Evolutionary conservation across 495 filamentous ascomycete species (phyloP).

Genomic region (Pyronema omphalodes): DNA sequence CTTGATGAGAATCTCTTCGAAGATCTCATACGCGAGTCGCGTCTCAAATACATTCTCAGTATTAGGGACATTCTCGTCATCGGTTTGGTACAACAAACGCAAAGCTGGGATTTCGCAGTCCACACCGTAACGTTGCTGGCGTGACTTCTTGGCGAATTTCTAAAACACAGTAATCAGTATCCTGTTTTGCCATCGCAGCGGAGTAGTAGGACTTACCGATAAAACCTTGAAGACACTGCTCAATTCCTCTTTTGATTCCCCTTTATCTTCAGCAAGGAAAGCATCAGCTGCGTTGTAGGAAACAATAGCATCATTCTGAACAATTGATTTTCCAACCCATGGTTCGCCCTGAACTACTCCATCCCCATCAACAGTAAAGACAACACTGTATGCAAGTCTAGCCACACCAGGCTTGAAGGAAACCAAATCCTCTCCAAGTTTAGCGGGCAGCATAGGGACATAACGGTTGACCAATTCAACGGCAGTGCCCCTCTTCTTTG

Average conservation of each 20-base stretch:
- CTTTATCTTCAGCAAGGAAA: slow-evolving; percentile 43
- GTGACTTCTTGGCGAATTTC: slow-evolving; percentile 69
- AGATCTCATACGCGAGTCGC: slow-evolving; percentile 71
- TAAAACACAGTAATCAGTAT: slow-evolving; percentile 19
- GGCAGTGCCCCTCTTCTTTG: slow-evolving; percentile 91
- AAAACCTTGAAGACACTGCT: slow-evolving; percentile 55
- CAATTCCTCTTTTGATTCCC: slow-evolving; percentile 38
- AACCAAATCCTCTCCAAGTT: slow-evolving; percentile 69
- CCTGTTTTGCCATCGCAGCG: background rate
- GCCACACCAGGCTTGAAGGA: slow-evolving; percentile 72
- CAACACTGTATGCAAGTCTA: slow-evolving; percentile 75
- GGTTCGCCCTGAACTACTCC: slow-evolving; percentile 65
- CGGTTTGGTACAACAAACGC: slow-evolving; percentile 78
- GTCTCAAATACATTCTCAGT: slow-evolving; percentile 92
- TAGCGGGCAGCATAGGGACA: slow-evolving; percentile 77
- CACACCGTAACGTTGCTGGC: slow-evolving; percentile 64
- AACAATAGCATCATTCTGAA: slow-evolving; percentile 75
- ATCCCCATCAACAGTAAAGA: slow-evolving; percentile 68
- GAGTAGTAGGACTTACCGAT: slow-evolving; percentile 35
- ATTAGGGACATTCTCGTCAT: slow-evolving; percentile 94
- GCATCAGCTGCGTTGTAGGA: slow-evolving; percentile 70
- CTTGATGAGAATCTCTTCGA: slow-evolving; percentile 86
- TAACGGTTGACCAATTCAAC: slow-evolving; percentile 83
- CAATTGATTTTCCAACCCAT: slow-evolving; percentile 86
- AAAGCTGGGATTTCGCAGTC: slow-evolving; percentile 62